Base-by-base conservation (phyloP, 257 asterid species). In the Rhazya stricta region DNA sequence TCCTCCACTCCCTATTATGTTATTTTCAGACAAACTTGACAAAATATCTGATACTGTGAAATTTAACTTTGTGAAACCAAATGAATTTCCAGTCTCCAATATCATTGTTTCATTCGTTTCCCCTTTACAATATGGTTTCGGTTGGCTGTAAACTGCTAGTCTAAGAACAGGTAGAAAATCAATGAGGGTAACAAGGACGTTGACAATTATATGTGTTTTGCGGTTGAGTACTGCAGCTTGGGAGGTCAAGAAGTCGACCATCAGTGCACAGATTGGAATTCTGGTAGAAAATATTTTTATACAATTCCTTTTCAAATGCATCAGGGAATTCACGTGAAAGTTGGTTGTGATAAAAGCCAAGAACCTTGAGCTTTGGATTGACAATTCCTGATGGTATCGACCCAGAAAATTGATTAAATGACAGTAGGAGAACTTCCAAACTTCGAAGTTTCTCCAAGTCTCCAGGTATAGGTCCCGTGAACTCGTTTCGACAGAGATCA, bases 61-160 rank as follows among this genome's bases (percentile, higher is more conserved):
- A 61, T 83, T 74, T 76, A 86, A 58, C 74, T 76, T n/a, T 86
- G 61, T 88, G 97, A 74, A 87, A 91, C 1, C 95, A 90, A 77
- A 91, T 87, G 34, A 88, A 76, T 62, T 87, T 89, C 96, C 94
- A 90, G 7, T 86, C 79, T 5, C 86, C 85, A 21, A 85, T 82
- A 69, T 89, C 88, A 4, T 76, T 43, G 7, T 73, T 48, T 79
- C 79, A 84, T 86, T 89, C 88, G 85, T 91, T 53, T 80, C 79
- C 79, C 79, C 68, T 73, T 67, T 82, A 77, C 84, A 77, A 1
- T 34, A 85, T 15, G 37, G 80, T 25, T 58, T 72, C 69, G 74
- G 50, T 7, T 85, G 37, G 75, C 80, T 76, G 74, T 82, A 77
- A 73, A 84, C 84, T 16, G 67, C 5, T 1, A 71, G 72, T 0